A percentile compares a stretch with the other conserved stretches of the same genome.
Evolutionary conservation across 225 moss, liverwort and hornwort genomes (phyloP).

Genomic region (Pseudoscleropodium purum): DNA sequence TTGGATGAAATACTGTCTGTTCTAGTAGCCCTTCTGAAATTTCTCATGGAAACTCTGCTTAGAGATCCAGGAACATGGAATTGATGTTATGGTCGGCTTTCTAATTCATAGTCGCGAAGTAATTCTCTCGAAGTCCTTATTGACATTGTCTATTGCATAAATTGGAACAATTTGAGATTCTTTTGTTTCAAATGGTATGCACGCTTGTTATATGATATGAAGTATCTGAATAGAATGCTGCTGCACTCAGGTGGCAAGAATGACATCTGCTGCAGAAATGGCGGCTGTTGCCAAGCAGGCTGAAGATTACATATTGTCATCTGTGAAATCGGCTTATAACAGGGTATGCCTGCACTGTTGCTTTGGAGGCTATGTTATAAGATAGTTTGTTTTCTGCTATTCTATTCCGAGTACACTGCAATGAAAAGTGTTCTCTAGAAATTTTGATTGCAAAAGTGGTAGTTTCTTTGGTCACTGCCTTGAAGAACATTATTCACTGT

Average conservation of each 20-base stretch:
- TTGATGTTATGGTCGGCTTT: not conserved
- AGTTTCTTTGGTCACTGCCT: not conserved
- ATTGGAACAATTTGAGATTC: not conserved
- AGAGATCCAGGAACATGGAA: not conserved
- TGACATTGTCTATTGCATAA: not conserved
- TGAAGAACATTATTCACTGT: not conserved
- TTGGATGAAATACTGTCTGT: not conserved
- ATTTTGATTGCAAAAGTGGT: not conserved
- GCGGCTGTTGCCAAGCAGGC: constrained; percentile 75
- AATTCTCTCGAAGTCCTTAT: not conserved
- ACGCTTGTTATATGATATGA: not conserved
- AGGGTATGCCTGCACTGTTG: constrained; percentile 30
- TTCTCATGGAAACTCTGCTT: not conserved
- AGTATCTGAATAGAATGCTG: constrained; percentile 5
- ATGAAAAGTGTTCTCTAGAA: not conserved
- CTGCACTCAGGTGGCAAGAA: constrained; percentile 39
- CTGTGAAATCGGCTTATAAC: constrained; percentile 75
- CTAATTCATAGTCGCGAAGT: not conserved
- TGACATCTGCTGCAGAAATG: constrained; percentile 71
- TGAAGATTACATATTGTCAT: constrained; percentile 70
- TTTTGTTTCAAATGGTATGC: not conserved
- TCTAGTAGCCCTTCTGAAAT: not conserved
- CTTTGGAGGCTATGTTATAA: not conserved
- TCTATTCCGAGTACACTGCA: not conserved
- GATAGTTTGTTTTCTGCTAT: not conserved